A percentile compares a stretch with the other conserved stretches of the same genome.
phyloP scores from a whole-genome alignment of 2,329 filamentous ascomycete species.

The Cercospora beticola region DNA sequence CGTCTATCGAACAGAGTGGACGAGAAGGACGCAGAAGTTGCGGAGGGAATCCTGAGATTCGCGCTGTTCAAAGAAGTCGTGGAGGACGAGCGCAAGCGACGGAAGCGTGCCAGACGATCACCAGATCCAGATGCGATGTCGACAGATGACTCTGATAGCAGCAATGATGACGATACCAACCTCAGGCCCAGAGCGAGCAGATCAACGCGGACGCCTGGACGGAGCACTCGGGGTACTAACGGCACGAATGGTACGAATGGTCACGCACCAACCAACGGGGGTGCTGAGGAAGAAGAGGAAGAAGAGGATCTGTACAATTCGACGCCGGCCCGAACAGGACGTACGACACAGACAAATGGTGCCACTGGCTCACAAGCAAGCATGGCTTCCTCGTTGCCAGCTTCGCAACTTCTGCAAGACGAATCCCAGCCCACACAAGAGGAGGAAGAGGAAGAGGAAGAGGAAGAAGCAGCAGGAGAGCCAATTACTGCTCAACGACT shows the following conservation, averaged over 20 bases:
- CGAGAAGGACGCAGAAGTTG: slow-evolving; percentile 81
- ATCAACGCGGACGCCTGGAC: slow-evolving; percentile 32
- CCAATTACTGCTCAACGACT: slow-evolving; percentile 64
- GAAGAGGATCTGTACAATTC: slow-evolving; percentile 56
- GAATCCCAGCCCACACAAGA: slow-evolving; percentile 48
- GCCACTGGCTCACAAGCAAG: slow-evolving; percentile 57
- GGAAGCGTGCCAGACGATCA: slow-evolving; percentile 69
- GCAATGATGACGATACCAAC: slow-evolving; percentile 57
- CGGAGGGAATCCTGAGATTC: slow-evolving; percentile 87
- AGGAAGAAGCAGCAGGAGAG: slow-evolving; percentile 43
- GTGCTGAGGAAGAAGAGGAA: slow-evolving; percentile 47
- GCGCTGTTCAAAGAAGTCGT: slow-evolving; percentile 97
- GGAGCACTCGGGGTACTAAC: slow-evolving; percentile 25
- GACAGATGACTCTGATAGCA: slow-evolving; percentile 56
- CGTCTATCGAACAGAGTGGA: slow-evolving; percentile 85
- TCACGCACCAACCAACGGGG: slow-evolving; percentile 32
- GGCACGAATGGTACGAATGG: slow-evolving; percentile 28
- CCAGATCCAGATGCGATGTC: slow-evolving; percentile 56
- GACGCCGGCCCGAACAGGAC: slow-evolving; percentile 20
- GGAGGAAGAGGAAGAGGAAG: slow-evolving; percentile 35
- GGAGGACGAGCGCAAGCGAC: slow-evolving; percentile 73
- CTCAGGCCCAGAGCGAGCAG: slow-evolving; percentile 32
- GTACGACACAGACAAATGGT: slow-evolving; percentile 38
- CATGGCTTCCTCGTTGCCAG: slow-evolving; percentile 75
- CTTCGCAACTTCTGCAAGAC: slow-evolving; percentile 65